phyloP scores from a whole-genome alignment of 1,284 basidiomycete genomes.

The Irpex lacteus region DNA sequence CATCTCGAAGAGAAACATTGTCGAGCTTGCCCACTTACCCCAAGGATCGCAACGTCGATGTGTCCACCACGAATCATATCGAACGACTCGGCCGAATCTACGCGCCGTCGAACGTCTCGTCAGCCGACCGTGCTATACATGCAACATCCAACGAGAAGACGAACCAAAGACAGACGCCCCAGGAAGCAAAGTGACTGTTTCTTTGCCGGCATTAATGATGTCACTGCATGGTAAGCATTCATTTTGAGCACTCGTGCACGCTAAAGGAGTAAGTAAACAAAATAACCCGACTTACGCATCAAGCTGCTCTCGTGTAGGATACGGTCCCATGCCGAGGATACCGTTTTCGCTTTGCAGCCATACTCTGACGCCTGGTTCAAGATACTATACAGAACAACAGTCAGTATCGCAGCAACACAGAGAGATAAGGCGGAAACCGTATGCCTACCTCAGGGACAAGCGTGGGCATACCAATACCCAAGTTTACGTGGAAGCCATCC shows the following conservation, averaged over 20 bases:
- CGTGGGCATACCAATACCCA: constrained; percentile 89
- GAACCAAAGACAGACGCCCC: constrained; percentile 89
- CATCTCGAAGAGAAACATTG: neutral
- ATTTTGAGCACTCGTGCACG: too few relatives aligned
- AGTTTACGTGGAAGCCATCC: constrained; percentile 80
- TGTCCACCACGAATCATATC: constrained; percentile 97
- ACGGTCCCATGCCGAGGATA: constrained; percentile 93
- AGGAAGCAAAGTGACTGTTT: constrained; percentile 90
- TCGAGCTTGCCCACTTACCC: constrained; percentile 34
- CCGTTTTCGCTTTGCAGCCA: constrained; percentile 97
- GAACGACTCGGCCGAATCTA: constrained; percentile 88
- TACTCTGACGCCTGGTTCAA: constrained; percentile 78
- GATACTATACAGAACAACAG: constrained; percentile 42
- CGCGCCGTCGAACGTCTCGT: constrained; percentile 5
- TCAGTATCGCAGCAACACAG: neutral
- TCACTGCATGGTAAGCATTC: constrained; percentile 47
- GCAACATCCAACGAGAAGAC: constrained; percentile 11
- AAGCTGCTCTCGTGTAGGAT: constrained; percentile 84
- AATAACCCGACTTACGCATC: constrained; percentile 65
- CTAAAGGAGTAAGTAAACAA: neutral
- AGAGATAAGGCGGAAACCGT: neutral
- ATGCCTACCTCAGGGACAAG: constrained; percentile 60
- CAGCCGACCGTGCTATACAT: constrained; percentile 1
- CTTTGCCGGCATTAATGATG: constrained; percentile 95
- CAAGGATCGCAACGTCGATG: constrained; percentile 89